Conservation (phyloP, 2,329 filamentous ascomycete species). For the Penicillium sclerotiorum region DNA sequence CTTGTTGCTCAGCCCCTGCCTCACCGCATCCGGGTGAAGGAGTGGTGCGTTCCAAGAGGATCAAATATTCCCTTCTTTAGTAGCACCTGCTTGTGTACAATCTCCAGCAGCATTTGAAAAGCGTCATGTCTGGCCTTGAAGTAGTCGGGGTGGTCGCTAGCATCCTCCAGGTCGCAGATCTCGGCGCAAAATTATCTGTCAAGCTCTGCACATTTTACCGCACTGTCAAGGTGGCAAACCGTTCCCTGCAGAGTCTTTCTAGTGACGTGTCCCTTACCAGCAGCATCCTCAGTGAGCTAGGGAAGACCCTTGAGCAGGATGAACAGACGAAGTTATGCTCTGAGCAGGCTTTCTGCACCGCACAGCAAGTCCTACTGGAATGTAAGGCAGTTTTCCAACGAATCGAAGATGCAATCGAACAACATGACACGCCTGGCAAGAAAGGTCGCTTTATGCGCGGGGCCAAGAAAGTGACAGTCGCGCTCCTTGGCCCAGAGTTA, state of each 20-base stretch:
- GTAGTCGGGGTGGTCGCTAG: constrained; percentile 29
- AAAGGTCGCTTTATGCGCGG: constrained; percentile 5
- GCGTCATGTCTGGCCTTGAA: no score
- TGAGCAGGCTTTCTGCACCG: constrained; percentile 14
- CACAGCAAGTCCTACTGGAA: constrained; percentile 15
- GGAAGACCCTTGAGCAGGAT: constrained; percentile 28
- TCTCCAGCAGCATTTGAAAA: no score
- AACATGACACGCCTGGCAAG: not conserved
- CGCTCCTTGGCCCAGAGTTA: constrained; percentile 26
- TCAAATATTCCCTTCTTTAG: no score
- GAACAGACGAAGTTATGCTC: constrained; percentile 21
- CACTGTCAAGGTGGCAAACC: constrained; percentile 29
- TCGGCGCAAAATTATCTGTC: constrained; percentile 30
- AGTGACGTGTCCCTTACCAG: constrained; percentile 34
- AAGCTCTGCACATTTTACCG: constrained; percentile 35
- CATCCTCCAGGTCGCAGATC: constrained; percentile 35
- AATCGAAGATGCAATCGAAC: constrained; percentile 7
- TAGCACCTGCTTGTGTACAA: no score
- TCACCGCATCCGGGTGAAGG: no score
- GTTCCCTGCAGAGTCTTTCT: constrained; percentile 24
- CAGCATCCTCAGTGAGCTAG: constrained; percentile 32
- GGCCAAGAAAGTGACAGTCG: constrained; percentile 22
- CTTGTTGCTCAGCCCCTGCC: no score
- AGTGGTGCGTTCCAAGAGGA: no score
- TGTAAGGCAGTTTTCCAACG: constrained; percentile 28